Conservation (phyloP, 2,329 filamentous ascomycete species). For the Nemania serpens region DNA sequence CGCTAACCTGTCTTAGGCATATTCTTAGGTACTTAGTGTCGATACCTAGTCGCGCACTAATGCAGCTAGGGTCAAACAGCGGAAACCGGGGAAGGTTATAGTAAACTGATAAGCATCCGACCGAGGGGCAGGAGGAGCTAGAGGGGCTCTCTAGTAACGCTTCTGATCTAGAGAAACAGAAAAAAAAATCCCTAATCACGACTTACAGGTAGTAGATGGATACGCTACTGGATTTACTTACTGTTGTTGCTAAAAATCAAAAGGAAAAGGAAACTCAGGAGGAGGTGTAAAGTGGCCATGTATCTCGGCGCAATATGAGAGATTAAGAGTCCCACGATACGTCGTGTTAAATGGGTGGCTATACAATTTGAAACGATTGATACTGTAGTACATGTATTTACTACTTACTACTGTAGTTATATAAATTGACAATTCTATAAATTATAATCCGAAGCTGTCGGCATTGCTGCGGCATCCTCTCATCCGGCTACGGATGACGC, state of each 20-base stretch:
- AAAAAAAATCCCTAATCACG: not conserved
- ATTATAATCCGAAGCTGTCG: too few species aligned
- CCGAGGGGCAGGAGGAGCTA: constrained; percentile 11
- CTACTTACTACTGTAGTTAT: not conserved
- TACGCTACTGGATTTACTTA: too few species aligned
- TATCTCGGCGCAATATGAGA: too few species aligned
- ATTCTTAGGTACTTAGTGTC: too few species aligned
- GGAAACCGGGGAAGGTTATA: constrained; percentile 10
- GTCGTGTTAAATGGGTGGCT: too few species aligned
- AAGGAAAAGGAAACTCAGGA: too few species aligned
- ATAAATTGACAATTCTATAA: not conserved
- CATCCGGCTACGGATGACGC: constrained; percentile 35
- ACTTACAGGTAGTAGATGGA: not conserved
- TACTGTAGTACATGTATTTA: too few species aligned
- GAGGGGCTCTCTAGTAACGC: not conserved
- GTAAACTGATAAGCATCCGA: constrained; percentile 18
- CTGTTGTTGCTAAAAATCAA: too few species aligned
- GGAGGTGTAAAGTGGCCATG: too few species aligned
- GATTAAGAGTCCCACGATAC: too few species aligned
- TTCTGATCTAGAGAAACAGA: not conserved
- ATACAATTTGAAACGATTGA: too few species aligned
- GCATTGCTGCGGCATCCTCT: constrained; percentile 22
- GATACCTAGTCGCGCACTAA: constrained; percentile 6
- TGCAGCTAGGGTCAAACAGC: constrained; percentile 4
- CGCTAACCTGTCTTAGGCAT: too few species aligned